Percentiles rank a stretch among this genome's conserved stretches.
These are phyloP conservation scores for Alternaria sp. DNA, from an alignment of 2,329 filamentous ascomycete species.

Conservation along the genomic window DNA sequence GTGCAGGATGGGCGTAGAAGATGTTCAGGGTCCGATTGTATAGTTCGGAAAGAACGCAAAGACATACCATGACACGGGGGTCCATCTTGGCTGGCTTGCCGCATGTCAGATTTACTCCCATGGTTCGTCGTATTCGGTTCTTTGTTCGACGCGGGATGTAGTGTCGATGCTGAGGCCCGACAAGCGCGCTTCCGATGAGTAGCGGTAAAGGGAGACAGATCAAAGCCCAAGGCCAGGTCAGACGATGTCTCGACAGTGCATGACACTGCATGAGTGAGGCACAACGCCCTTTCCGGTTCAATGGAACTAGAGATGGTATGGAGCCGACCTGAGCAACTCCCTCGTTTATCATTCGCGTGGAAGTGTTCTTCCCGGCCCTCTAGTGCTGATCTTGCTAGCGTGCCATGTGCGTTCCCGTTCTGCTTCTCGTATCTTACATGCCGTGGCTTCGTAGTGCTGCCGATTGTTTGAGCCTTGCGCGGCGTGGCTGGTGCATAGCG, in stretches of 20 bases:
- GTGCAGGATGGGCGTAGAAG: not conserved
- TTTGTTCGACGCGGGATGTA: not conserved
- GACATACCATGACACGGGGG: not conserved
- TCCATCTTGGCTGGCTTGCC: not conserved
- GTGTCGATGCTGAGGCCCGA: not conserved
- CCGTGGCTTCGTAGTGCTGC: constrained; percentile 1
- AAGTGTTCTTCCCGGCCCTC: constrained; percentile 5
- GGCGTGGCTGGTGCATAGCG: not conserved
- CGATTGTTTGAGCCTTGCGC: constrained; percentile 1
- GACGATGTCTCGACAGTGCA: constrained; percentile 3
- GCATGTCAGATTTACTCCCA: not conserved
- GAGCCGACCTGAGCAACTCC: constrained; percentile 1
- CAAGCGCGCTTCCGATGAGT: not conserved
- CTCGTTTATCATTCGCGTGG: constrained; percentile 15
- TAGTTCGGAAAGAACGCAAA: not conserved
- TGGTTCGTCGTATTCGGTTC: not conserved
- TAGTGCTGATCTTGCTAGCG: constrained; percentile 16
- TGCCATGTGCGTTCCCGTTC: constrained; percentile 18
- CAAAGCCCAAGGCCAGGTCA: constrained; percentile 2
- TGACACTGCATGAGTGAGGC: constrained; percentile 2
- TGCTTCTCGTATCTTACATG: constrained; percentile 3
- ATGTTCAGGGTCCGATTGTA: not conserved
- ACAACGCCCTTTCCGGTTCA: constrained; percentile 3
- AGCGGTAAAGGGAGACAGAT: not conserved
- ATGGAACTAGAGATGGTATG: constrained; percentile 1